These are phyloP conservation scores for Astraeus odoratus DNA, from an alignment of 768 basidiomycete species.

Conservation along the genomic window DNA sequence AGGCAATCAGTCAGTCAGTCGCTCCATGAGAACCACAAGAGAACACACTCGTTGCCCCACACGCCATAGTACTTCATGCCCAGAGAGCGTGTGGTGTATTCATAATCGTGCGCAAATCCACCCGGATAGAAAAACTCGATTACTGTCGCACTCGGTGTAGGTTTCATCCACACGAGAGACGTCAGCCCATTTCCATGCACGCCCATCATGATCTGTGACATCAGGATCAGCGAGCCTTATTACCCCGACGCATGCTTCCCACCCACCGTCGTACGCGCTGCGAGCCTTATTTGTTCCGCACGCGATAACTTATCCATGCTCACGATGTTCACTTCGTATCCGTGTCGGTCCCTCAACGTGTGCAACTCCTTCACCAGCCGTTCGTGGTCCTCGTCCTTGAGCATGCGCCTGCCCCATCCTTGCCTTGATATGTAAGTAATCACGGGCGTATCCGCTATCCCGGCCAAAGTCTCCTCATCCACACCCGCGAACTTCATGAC, in stretches of 20 bases:
- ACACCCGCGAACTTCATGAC: slow-evolving; percentile 68
- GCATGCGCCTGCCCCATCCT: slow-evolving; percentile 80
- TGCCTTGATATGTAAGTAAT: slow-evolving; percentile 93
- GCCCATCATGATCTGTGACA: slow-evolving; percentile 83
- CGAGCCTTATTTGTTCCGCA: slow-evolving; percentile 72
- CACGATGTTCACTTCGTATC: slow-evolving; percentile 85
- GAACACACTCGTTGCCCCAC: slow-evolving; percentile 63
- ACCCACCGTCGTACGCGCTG: slow-evolving; percentile 80
- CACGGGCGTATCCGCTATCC: slow-evolving; percentile 50
- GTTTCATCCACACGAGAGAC: slow-evolving; percentile 88
- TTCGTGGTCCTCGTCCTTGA: slow-evolving; percentile 71
- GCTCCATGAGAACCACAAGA: background rate
- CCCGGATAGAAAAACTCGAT: slow-evolving; percentile 87
- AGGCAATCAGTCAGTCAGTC: background rate
- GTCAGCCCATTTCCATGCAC: slow-evolving; percentile 92
- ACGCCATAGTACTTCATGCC: slow-evolving; percentile 84
- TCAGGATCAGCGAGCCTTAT: background rate
- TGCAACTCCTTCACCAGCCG: slow-evolving; percentile 68
- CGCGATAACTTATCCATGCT: slow-evolving; percentile 76
- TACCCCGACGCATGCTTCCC: background rate
- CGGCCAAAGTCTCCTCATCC: slow-evolving; percentile 35
- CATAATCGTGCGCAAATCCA: slow-evolving; percentile 84
- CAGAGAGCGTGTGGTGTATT: slow-evolving; percentile 71
- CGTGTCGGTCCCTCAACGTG: slow-evolving; percentile 60
- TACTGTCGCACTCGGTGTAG: slow-evolving; percentile 73